Base-by-base conservation (phyloP, 139 green algal genomes). In the Chlamydomonas schloesseri region DNA sequence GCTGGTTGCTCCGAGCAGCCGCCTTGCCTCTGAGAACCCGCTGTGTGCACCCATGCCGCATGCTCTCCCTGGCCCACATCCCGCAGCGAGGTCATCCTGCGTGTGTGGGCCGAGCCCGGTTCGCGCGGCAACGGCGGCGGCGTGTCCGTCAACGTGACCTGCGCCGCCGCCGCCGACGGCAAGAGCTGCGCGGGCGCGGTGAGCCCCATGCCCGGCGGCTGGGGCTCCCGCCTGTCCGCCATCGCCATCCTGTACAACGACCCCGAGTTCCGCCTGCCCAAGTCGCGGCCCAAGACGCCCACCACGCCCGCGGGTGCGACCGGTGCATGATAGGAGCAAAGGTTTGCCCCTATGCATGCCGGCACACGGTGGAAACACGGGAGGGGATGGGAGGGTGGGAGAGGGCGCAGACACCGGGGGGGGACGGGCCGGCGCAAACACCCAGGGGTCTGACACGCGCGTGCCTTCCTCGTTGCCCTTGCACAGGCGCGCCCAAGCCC, bases 221-320 rank as follows among this genome's bases (percentile, higher is more conserved):
- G 55, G 55, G 74, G 74, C n/a, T 34, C 31, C 26, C 74, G 74
- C 21, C 18, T 55, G 15, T 53, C 29, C 31, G 74, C 55, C 20
- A 31, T 70, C 29, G 74, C 74, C 33, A 31, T 81, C 20, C 55
- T 81, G 53, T 81, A 81, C 74, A 36, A 70, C 55, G 31, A 70
- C 18, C 33, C 74, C 18, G 50, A 33, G 18, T 81, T 55, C 74
- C 33, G 6, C 20, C 55, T 81, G 53, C 74, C 74, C 29, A 33
- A 36, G 6, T 70, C 46, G 3, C 23, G 23, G 20, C 55, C 55
- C 55, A 62, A 62, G 55, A 62, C 2, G 9, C 55, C 55, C 20
- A 24, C 55, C 55, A 58, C 13, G 53, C 55, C 55, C 21, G 55
- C 29, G 11, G n/a, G 31, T 23, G 50, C 3, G 67, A 72, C 6